Evolutionary conservation across 768 basidiomycete species (phyloP).

Genomic region (Hericium coralloides): DNA sequence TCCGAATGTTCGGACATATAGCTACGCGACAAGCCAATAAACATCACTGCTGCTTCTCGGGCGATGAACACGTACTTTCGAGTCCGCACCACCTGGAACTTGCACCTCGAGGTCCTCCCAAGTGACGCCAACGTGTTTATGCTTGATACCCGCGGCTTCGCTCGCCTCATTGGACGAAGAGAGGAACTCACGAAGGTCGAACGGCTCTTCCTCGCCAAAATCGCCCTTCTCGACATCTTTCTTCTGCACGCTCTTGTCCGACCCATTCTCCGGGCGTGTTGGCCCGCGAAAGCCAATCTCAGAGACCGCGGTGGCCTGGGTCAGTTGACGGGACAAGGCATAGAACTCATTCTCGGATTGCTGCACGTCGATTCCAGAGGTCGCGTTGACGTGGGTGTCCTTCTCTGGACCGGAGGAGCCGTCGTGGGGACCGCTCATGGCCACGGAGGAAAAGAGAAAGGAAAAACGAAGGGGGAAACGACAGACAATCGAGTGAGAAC

Average conservation of each 20-base stretch:
- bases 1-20: slow-evolving; percentile 54
- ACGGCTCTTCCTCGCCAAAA: slow-evolving; percentile 31
- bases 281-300: background rate
- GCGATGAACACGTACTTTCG: slow-evolving; percentile 36
- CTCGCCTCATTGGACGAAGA: slow-evolving; percentile 60
- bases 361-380: background rate
- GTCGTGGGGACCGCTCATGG: background rate
- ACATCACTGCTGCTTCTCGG: background rate
- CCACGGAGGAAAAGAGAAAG: background rate
- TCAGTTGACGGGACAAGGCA: background rate
- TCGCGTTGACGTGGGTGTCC: too few species aligned
- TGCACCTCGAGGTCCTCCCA: slow-evolving; percentile 67
- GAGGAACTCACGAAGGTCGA: slow-evolving; percentile 66
- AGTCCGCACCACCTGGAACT: slow-evolving; percentile 48
- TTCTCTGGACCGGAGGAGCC: too few species aligned
- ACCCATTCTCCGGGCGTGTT: background rate
- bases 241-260: background rate
- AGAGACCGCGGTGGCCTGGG: background rate
- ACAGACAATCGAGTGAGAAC: too few species aligned
- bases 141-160: slow-evolving; percentile 57
- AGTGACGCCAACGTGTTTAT: slow-evolving; percentile 71
- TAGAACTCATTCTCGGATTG: background rate
- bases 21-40: slow-evolving; percentile 23
- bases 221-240: slow-evolving; percentile 35
- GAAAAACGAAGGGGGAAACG: background rate